Base-by-base conservation (phyloP, 2,329 filamentous ascomycete genomes). In the Aspergillus sergii region DNA sequence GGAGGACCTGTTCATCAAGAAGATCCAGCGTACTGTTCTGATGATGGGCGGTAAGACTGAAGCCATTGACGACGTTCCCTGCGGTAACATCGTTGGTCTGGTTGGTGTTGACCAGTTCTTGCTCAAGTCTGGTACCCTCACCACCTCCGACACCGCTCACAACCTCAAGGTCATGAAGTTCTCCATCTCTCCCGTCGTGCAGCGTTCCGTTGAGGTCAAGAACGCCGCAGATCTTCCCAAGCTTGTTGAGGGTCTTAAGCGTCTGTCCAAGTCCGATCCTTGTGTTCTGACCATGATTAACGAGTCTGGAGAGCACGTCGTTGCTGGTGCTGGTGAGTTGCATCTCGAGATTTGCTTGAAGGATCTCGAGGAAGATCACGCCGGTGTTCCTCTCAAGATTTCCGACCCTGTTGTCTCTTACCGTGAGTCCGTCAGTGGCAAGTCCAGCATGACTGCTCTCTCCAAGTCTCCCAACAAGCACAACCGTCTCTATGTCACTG, bases 131-230 rank as follows among this genome's bases (percentile, higher is more conserved):
- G 95, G 95, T 91, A 99, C 95, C 78, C 91, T 99, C 76, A 97
- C 94, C 84, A 98, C 94, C 81, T 90, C 88, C 80, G 95, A 99
- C 74, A 96, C 93, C 71, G 94, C 95, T 81, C 95, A 99, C 91
- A 99, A 99, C 91, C 86, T 99, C 78, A 98, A 98, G 91, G 95
- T 99, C 85, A 99, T 99, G 95, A 98, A 97, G 88, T 99, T 99
- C 91, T 99, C 95, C 79, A 95, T 99, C 81, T 98, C 95, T 66
- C 95, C 95, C 76, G 95, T 99, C 85, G 95, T 99, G 72, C 94
- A 91, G 85, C 94, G 94, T 75, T 97, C 95, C 83, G 95, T 99
- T 78, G 93, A 97, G 85, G 94, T 97, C 87, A 98, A 98, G 93
- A 99, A 99, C 86, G 95, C 95, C 78, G 93, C 96, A 86, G 95